A percentile compares a stretch with the other conserved stretches of the same genome.
Conservation (phyloP, 257 asterid species). For the Petrea volubilis region DNA sequence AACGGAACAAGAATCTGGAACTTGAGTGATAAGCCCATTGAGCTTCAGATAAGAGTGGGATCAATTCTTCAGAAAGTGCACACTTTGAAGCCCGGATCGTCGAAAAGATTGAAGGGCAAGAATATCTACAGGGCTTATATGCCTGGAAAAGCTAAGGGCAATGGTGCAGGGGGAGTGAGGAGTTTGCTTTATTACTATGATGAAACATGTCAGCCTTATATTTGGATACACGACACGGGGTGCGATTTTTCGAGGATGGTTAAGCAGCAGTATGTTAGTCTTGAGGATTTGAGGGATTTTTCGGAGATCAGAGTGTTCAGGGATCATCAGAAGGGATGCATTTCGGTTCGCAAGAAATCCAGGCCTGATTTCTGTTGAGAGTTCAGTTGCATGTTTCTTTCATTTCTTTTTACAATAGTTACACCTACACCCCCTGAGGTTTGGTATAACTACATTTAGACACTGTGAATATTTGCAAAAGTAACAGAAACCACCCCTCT, state of each 20-base stretch:
- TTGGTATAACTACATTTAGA: too few species aligned
- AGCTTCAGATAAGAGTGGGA: conserved; percentile 80
- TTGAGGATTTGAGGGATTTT: conserved; percentile 75
- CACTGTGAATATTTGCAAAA: too few species aligned
- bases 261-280: conserved; percentile 82
- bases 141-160: conserved; percentile 53
- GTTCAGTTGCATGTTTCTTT: neutral
- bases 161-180: conserved; percentile 47
- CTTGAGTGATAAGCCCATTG: conserved; percentile 59
- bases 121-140: conserved; percentile 75
- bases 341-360: conserved; percentile 65
- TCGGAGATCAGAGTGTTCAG: conserved; percentile 75
- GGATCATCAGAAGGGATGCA: conserved; percentile 77
- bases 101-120: conserved; percentile 72
- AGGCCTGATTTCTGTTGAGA: conserved; percentile 67
- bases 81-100: conserved; percentile 72
- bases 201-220: conserved; percentile 85
- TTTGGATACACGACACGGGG: conserved; percentile 80
- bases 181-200: conserved; percentile 74
- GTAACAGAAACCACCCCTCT: too few species aligned
- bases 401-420: neutral
- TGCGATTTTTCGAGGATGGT: conserved; percentile 81
- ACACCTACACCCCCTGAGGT: neutral
- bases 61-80: conserved; percentile 73
- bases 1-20: conserved; percentile 80